Evolutionary conservation across 176 grass and related monocot species (phyloP), one percentile per base, ranked within the genome.

Genomic region (Avena sativa): DNA sequence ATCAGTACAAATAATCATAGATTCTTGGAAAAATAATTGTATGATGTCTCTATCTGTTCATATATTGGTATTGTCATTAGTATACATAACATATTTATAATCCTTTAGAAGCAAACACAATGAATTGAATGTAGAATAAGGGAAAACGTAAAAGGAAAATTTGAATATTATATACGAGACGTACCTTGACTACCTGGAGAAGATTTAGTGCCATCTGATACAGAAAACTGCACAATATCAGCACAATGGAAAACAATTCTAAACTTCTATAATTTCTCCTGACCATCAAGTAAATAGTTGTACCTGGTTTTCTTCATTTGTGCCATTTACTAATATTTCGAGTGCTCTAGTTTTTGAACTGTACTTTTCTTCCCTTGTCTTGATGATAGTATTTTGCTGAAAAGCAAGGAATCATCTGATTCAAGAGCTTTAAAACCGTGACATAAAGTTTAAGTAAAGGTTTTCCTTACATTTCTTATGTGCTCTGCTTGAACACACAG

Each of bases 241-340:
- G 71, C 80, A 80, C 89, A 70, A 20, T n/a, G 21, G 9, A 52
- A 53, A 71, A n/a, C 34, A 30, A 16, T 30, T 69, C 10, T 63
- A 12, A 62, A 84, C 28, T 70, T 14, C 47, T 77, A 72, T 51
- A 34, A 53, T 36, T 52, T 80, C 3, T 49, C 26, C 48, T 30
- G 78, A 79, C 28, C 48, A 81, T 46, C 44, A 75, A 23, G 5
- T 23, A 66, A 81, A 83, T 78, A 65, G 15, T 12, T 16, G 73
- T 89, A 98, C 96, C 96, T 94, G 87, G 79, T 92, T 95, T 91
- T 98, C 93, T 94, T 95, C 96, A 88, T 98, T 92, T 85, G 93
- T 94, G 12, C 96, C 96, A 34, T 91, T 94, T 61, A 93, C 93
- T 90, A 98, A 87, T 57, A 81, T 79, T 89, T 98, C 90, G 66